phyloP scores from a whole-genome alignment of 352 stramenopile genomes.

The Globisporangium uncinulatum region DNA sequence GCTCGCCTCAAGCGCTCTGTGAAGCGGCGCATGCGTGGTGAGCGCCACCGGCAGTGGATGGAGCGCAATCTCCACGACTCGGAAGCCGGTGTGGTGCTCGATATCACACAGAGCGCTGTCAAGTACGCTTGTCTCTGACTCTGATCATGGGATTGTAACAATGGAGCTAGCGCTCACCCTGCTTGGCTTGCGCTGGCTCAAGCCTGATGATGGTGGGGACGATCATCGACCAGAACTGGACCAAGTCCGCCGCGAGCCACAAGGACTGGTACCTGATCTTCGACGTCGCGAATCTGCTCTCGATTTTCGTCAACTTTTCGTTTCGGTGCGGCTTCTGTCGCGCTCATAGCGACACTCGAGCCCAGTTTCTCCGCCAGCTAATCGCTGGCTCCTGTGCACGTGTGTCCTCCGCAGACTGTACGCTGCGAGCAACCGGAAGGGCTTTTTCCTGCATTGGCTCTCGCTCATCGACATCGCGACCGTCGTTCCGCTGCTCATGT shows the following conservation, averaged over 20 bases:
- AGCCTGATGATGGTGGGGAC: constrained; percentile 52
- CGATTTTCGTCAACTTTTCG: constrained; percentile 36
- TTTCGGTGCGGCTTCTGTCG: constrained; percentile 23
- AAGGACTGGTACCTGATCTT: constrained; percentile 28
- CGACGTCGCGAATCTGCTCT: constrained; percentile 43
- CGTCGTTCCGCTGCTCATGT: constrained; percentile 36
- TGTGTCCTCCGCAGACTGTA: constrained; percentile 34
- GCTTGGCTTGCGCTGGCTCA: background rate
- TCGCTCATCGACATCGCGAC: constrained; percentile 50
- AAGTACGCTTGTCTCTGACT: constrained; percentile 22
- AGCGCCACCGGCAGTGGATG: constrained; percentile 64
- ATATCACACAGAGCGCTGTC: constrained; percentile 44
- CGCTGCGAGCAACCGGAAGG: constrained; percentile 50
- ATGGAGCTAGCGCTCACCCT: too few species aligned
- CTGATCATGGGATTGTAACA: background rate
- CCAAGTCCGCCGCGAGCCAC: constrained; percentile 24
- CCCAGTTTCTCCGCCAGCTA: background rate
- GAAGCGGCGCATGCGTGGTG: constrained; percentile 56
- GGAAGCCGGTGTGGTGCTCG: constrained; percentile 43
- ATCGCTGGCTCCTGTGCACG: background rate
- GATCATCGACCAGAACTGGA: constrained; percentile 67
- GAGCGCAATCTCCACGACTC: constrained; percentile 69
- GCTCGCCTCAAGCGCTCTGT: constrained; percentile 22
- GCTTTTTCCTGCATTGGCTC: constrained; percentile 55
- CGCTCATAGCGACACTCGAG: background rate